A percentile compares a stretch with the other conserved stretches of the same genome.
Conservation (phyloP, 1,284 basidiomycete species). For the Cryptococcus deneoformans region DNA sequence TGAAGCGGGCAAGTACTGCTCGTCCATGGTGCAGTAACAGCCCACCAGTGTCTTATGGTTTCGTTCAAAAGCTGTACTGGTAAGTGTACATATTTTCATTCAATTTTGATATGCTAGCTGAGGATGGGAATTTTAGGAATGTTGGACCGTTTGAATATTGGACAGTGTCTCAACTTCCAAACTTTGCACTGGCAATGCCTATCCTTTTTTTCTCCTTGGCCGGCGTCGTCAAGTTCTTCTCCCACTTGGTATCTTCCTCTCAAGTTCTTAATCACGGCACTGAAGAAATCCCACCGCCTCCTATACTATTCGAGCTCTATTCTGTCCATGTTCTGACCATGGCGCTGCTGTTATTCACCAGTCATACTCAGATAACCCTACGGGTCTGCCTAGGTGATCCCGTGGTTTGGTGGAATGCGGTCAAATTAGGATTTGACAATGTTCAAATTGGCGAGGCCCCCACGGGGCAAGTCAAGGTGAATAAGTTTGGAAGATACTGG, state of each 20-base stretch:
- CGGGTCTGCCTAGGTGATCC: conserved; percentile 77
- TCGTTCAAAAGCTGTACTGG: conserved; percentile 84
- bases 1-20: not conserved
- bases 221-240: no score
- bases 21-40: conserved; percentile 64
- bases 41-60: conserved; percentile 73
- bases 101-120: not conserved
- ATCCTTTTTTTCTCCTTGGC: conserved; percentile 57
- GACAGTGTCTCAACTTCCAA: conserved; percentile 77
- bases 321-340: conserved; percentile 62
- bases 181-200: conserved; percentile 77
- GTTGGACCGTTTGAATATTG: conserved; percentile 84
- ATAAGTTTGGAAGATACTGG: conserved; percentile 14
- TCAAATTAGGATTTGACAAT: conserved; percentile 56
- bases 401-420: conserved; percentile 77
- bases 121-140: conserved; percentile 53
- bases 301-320: conserved; percentile 3
- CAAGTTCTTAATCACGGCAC: not conserved
- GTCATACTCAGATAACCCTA: conserved; percentile 88
- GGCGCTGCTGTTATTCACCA: conserved; percentile 66
- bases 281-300: not conserved
- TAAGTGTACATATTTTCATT: conserved; percentile 22
- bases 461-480: conserved; percentile 41
- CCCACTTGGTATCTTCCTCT: no score
- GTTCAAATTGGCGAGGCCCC: conserved; percentile 8